Conservation (phyloP, 148 eudicot genomes). For the Simmondsia chinensis region DNA sequence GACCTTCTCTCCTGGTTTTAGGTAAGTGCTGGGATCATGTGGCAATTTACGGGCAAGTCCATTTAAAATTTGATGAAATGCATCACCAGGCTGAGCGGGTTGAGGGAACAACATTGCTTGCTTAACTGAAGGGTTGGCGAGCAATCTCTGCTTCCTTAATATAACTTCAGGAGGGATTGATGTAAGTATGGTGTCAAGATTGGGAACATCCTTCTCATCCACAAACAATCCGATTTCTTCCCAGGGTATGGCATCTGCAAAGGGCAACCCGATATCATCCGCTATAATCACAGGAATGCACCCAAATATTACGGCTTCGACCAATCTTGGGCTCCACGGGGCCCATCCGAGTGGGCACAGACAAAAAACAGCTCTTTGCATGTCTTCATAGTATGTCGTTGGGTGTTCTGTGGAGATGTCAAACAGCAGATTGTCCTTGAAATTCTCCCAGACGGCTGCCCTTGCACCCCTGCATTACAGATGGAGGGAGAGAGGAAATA, state of each 20-base stretch:
- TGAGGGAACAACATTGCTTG: conserved; percentile 97
- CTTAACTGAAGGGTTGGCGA: conserved; percentile 94
- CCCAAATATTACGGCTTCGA: conserved; percentile 94
- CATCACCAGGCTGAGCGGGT: conserved; percentile 91
- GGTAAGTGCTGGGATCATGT: conserved; percentile 45
- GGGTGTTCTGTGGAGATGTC: conserved; percentile 99
- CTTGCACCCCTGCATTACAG: conserved; percentile 68
- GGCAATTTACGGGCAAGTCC: conserved; percentile 96
- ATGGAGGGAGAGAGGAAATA: too few species aligned
- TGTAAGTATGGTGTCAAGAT: conserved; percentile 73
- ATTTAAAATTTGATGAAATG: conserved; percentile 93
- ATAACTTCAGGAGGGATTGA: conserved; percentile 80
- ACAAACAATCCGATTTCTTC: conserved; percentile 92
- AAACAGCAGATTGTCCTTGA: conserved; percentile 92
- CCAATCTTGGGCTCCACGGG: conserved; percentile 97
- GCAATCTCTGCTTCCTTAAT: conserved; percentile 86
- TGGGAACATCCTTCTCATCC: conserved; percentile 86
- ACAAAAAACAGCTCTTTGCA: conserved; percentile 94
- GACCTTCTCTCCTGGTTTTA: conserved; percentile 54
- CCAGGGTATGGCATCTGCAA: conserved; percentile 99
- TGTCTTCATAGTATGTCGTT: conserved; percentile 92
- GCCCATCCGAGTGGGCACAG: conserved; percentile 99
- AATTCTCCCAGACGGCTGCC: conserved; percentile 98
- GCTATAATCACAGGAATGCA: conserved; percentile 98
- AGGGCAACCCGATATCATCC: conserved; percentile 90